Percentiles rank a stretch among this genome's conserved stretches.
phyloP scores from a whole-genome alignment of 1,284 basidiomycete genomes.

The Apiotrichum veenhuisii region DNA sequence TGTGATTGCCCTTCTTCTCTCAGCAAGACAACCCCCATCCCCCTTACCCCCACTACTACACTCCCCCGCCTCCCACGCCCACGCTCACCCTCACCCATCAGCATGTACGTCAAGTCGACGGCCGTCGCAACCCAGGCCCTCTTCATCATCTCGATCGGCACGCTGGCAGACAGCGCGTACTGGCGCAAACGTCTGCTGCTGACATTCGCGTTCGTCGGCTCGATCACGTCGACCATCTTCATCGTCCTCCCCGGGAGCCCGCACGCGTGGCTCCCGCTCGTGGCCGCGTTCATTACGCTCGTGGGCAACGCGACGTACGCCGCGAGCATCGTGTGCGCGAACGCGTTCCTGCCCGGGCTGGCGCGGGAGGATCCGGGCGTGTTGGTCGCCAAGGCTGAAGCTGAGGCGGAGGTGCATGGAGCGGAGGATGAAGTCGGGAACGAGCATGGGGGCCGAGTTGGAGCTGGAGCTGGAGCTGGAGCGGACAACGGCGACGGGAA shows the following conservation, averaged over 20 bases:
- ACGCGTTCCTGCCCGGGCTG: constrained; percentile 76
- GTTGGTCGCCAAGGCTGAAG: constrained; percentile 44
- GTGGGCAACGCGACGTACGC: constrained; percentile 77
- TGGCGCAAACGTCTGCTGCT: constrained; percentile 74
- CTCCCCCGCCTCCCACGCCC: no score
- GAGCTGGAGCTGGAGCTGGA: constrained; percentile 7
- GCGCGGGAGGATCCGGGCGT: constrained; percentile 62
- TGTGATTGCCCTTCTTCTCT: no score
- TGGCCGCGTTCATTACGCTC: constrained; percentile 66
- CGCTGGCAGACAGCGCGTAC: constrained; percentile 75
- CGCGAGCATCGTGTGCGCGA: constrained; percentile 78
- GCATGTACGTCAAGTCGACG: constrained; percentile 77
- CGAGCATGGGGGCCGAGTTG: no score
- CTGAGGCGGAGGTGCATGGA: not conserved
- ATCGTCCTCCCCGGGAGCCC: constrained; percentile 67
- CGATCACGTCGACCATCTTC: constrained; percentile 64
- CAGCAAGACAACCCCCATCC: no score
- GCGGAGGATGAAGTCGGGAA: no score
- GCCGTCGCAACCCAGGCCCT: constrained; percentile 82
- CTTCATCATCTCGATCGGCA: constrained; percentile 83
- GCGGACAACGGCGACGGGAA: not conserved
- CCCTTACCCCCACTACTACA: not conserved
- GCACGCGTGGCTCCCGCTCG: constrained; percentile 59
- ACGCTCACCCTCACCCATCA: constrained; percentile 38
- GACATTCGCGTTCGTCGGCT: constrained; percentile 67